Conservation (phyloP, 2,329 filamentous ascomycete species). For the Cucurbitaria berberidis region DNA sequence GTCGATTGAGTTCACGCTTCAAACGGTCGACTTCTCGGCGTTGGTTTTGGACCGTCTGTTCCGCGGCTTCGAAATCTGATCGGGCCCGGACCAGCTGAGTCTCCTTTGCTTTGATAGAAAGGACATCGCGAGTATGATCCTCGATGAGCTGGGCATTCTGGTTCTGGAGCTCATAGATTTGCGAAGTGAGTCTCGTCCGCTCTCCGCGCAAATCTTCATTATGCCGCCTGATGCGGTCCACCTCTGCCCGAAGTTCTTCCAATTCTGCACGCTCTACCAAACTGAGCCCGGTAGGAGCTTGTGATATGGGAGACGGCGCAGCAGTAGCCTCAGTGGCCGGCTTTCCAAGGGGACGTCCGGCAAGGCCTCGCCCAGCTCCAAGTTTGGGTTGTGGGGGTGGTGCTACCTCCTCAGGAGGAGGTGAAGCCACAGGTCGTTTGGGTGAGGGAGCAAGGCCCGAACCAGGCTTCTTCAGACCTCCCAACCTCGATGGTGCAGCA, state of each 20-base stretch:
- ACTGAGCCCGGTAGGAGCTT: slow-evolving; percentile 68
- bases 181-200: slow-evolving; percentile 78
- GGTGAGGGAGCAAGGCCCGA: slow-evolving; percentile 47
- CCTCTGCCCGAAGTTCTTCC: slow-evolving; percentile 83
- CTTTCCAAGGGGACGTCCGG: slow-evolving; percentile 83
- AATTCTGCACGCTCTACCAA: slow-evolving; percentile 90
- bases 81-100: slow-evolving; percentile 92
- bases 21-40: slow-evolving; percentile 88
- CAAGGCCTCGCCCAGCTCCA: slow-evolving; percentile 74
- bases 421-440: slow-evolving; percentile 53
- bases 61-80: slow-evolving; percentile 86
- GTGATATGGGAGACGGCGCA: slow-evolving; percentile 48
- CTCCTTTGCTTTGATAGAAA: slow-evolving; percentile 98
- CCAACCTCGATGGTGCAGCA: slow-evolving; percentile 43
- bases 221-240: slow-evolving; percentile 76
- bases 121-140: slow-evolving; percentile 91
- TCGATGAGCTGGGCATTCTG: slow-evolving; percentile 97
- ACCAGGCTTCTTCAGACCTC: slow-evolving; percentile 53
- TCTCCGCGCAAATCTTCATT: slow-evolving; percentile 84
- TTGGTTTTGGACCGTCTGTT: slow-evolving; percentile 83
- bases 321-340: slow-evolving; percentile 73
- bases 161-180: slow-evolving; percentile 93
- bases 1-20: slow-evolving; percentile 77
- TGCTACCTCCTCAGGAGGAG: slow-evolving; percentile 53
- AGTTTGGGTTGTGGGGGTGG: slow-evolving; percentile 63